Percentiles rank a stretch among this genome's conserved stretches.
Evolutionary conservation across 495 filamentous ascomycete species (phyloP).

Genomic region (Penicillium turbatum): DNA sequence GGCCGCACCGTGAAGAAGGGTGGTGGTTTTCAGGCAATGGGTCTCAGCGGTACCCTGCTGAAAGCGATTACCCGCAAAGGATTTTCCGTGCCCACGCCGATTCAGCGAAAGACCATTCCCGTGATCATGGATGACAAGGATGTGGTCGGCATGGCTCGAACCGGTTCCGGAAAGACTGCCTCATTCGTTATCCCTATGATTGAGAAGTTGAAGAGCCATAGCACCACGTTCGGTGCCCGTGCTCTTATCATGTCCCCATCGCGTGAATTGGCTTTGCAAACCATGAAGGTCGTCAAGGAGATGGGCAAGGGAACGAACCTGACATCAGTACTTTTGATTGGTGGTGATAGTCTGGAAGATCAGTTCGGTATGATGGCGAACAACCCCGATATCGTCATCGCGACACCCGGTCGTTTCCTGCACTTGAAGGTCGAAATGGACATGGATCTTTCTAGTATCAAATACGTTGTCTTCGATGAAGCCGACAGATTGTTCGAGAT

Average conservation of each 20-base stretch:
- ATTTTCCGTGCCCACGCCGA: slow-evolving; percentile 92
- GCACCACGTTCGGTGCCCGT: slow-evolving; percentile 73
- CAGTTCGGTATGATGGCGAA: slow-evolving; percentile 89
- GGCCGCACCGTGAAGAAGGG: slow-evolving; percentile 86
- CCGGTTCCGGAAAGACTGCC: slow-evolving; percentile 94
- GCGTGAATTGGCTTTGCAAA: slow-evolving; percentile 89
- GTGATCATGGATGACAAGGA: slow-evolving; percentile 82
- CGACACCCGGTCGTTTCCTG: slow-evolving; percentile 90
- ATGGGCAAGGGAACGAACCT: slow-evolving; percentile 86
- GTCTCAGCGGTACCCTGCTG: slow-evolving; percentile 73
- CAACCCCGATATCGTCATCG: slow-evolving; percentile 95
- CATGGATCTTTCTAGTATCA: slow-evolving; percentile 76
- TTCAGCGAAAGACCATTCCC: slow-evolving; percentile 94
- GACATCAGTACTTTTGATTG: slow-evolving; percentile 81
- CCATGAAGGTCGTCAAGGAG: slow-evolving; percentile 93
- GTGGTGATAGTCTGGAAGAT: slow-evolving; percentile 93
- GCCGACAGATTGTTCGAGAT: slow-evolving; percentile 96
- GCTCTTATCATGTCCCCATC: slow-evolving; percentile 87
- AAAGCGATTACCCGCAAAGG: slow-evolving; percentile 90
- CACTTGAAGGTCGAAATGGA: slow-evolving; percentile 96
- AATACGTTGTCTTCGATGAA: slow-evolving; percentile 95
- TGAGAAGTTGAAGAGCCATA: slow-evolving; percentile 87
- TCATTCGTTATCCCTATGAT: slow-evolving; percentile 99
- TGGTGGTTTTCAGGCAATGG: slow-evolving; percentile 96
- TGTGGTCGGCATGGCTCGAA: slow-evolving; percentile 96